A percentile compares a stretch with the other conserved stretches of the same genome.
phyloP scores from a whole-genome alignment of 148 eudicot genomes.

The Vaccinium macrocarpon region DNA sequence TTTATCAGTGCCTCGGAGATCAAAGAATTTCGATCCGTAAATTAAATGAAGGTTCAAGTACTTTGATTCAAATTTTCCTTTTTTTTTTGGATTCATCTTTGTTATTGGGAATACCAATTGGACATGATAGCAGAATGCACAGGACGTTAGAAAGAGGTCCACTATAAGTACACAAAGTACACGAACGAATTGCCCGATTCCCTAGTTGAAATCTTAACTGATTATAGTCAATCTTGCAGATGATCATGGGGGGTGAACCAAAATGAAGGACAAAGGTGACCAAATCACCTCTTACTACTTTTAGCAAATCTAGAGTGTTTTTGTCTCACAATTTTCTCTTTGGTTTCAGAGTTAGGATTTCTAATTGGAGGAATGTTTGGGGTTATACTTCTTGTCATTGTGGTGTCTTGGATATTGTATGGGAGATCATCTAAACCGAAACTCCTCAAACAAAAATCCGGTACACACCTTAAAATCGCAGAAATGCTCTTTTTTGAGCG shows the following conservation, averaged over 20 bases:
- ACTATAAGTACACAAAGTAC: not conserved
- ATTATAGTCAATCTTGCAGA: slow-evolving; percentile 13
- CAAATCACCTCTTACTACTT: not conserved
- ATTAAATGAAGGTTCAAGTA: not conserved
- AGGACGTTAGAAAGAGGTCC: not conserved
- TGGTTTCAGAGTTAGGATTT: slow-evolving; percentile 33
- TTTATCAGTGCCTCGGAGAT: slow-evolving; percentile 35
- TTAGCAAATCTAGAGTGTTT: not conserved
- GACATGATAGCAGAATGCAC: not conserved
- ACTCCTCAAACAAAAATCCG: slow-evolving; percentile 12
- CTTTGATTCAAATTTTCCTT: not conserved
- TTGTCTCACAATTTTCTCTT: not conserved
- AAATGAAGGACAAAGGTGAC: slow-evolving; percentile 12
- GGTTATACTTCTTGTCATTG: slow-evolving; percentile 12
- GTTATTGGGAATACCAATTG: not conserved
- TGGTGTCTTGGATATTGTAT: slow-evolving; percentile 21
- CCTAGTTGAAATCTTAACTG: not conserved
- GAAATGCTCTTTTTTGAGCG: not conserved
- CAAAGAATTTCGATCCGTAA: slow-evolving; percentile 25
- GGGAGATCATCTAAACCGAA: slow-evolving; percentile 18
- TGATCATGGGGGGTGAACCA: slow-evolving; percentile 18
- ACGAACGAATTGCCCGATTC: not conserved
- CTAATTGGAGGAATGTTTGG: slow-evolving; percentile 32
- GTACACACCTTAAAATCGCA: slow-evolving; percentile 1
- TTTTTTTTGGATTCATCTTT: not conserved